Base-by-base conservation (phyloP, 208 protist genomes). In the Novymonas esmeraldas region DNA sequence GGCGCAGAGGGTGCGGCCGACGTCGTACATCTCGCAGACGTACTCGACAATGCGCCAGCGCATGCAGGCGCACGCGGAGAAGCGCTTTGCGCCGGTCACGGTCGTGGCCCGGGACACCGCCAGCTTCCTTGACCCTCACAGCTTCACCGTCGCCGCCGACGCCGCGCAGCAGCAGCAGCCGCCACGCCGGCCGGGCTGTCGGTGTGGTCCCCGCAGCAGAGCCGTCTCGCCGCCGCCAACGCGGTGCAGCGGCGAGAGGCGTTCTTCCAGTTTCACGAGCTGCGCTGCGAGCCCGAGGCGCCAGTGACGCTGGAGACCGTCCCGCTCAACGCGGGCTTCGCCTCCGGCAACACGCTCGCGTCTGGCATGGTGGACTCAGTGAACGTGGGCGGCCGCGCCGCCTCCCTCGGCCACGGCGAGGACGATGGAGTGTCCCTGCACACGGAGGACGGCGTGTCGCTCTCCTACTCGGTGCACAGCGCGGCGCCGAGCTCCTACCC, bases 31-130 rank as follows among this genome's bases (percentile, higher is more conserved):
- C 36, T 78, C 83, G 10, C 80, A 84, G 10, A 49, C 75, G 3
- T 84, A 81, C 66, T 85, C 85, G 7, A 56, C 70, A 44, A 69
- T 76, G 58, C 38, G 70, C 38, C 59, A 72, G 3, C 56, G 59
- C 13, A 74, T 86, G 56, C 71, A 84, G 65, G 58, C 49, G 14
- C 74, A 90, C 52, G 84, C 87, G 2, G 41, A 85, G 67, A 83
- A 84, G 54, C 78, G 73, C 33, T 68, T 67, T 39, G 60, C 64
- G 36, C 59, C 61, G 10, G 22, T 64, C 44, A 46, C 56, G 48
- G 54, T 70, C n/a, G 57, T 42, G 0, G 70, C 70, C 14, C 70
- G 62, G 0, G 56, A 70, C 13, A 62, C 62, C 24, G 61, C 70
- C 20, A 70, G 54, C 6, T 76, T 76, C 42, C 61, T 76, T 48